Evolutionary conservation across 345 rosid species (phyloP).

Genomic region (Salix arbutifolia): DNA sequence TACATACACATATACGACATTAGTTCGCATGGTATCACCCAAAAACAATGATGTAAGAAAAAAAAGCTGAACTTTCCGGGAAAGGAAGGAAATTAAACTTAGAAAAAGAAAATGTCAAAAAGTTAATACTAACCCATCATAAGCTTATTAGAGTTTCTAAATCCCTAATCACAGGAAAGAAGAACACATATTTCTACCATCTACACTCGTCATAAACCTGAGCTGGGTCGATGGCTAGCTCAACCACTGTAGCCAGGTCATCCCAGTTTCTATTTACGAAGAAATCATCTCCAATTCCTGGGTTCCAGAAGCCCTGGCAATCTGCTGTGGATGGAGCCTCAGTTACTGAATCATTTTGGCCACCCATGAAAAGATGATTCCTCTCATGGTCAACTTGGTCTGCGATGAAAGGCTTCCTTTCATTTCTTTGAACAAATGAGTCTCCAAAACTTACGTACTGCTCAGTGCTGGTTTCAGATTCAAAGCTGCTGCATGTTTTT

Average conservation of each 20-base stretch:
- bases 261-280: conserved; percentile 58
- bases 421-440: conserved; percentile 17
- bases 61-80: background rate
- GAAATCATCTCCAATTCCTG: conserved; percentile 33
- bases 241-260: conserved; percentile 61
- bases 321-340: conserved; percentile 22
- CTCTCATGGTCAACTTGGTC: background rate
- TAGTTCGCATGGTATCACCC: background rate
- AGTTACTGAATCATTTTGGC: conserved; percentile 11
- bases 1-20: background rate
- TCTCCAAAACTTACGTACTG: conserved; percentile 28
- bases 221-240: conserved; percentile 21
- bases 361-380: background rate
- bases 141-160: background rate
- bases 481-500: conserved; percentile 46
- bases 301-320: conserved; percentile 31
- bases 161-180: background rate
- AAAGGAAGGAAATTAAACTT: background rate
- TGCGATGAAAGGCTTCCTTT: conserved; percentile 16
- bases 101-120: background rate
- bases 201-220: background rate
- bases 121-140: background rate
- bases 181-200: background rate
- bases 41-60: background rate
- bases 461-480: conserved; percentile 20